These are phyloP conservation scores for Fusarium nanum DNA, from an alignment of 2,329 filamentous ascomycete genomes.

Conservation along the genomic window DNA sequence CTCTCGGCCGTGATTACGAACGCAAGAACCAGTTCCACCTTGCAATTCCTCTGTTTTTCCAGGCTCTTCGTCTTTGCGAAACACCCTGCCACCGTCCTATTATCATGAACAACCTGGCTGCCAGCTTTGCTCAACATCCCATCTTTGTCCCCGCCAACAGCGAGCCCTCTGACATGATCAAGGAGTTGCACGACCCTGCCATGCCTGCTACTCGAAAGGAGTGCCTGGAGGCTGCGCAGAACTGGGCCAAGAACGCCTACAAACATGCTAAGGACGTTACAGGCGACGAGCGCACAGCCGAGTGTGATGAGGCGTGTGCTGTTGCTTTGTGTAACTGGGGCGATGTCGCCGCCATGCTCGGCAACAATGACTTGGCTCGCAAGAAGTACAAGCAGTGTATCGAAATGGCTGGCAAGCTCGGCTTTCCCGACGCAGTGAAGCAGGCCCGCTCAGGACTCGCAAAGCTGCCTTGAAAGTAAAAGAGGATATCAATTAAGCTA, in stretches of 20 bases:
- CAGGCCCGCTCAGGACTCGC: constrained; percentile 65
- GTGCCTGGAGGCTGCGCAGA: constrained; percentile 75
- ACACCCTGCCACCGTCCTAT: constrained; percentile 81
- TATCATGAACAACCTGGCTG: constrained; percentile 87
- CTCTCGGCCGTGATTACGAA: constrained; percentile 82
- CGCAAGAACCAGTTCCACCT: constrained; percentile 80
- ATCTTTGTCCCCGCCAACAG: constrained; percentile 49
- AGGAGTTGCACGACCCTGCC: constrained; percentile 45
- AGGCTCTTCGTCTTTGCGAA: constrained; percentile 77
- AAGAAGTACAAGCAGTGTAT: constrained; percentile 76
- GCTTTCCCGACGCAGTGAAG: constrained; percentile 62
- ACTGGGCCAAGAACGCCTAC: constrained; percentile 84
- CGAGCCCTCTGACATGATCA: constrained; percentile 47
- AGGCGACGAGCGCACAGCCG: constrained; percentile 74
- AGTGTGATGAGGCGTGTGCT: constrained; percentile 87
- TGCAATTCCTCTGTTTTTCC: constrained; percentile 86
- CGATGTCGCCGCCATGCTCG: constrained; percentile 82
- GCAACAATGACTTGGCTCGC: constrained; percentile 72
- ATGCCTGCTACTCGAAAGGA: constrained; percentile 64
- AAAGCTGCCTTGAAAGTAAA: constrained; percentile 42
- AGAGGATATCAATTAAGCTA: neutral
- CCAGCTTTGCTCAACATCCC: constrained; percentile 76
- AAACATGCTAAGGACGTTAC: constrained; percentile 73
- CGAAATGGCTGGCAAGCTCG: constrained; percentile 66
- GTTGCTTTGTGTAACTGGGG: constrained; percentile 88